phyloP scores from a whole-genome alignment of 768 basidiomycete genomes.

The Tephrocybe sp. region DNA sequence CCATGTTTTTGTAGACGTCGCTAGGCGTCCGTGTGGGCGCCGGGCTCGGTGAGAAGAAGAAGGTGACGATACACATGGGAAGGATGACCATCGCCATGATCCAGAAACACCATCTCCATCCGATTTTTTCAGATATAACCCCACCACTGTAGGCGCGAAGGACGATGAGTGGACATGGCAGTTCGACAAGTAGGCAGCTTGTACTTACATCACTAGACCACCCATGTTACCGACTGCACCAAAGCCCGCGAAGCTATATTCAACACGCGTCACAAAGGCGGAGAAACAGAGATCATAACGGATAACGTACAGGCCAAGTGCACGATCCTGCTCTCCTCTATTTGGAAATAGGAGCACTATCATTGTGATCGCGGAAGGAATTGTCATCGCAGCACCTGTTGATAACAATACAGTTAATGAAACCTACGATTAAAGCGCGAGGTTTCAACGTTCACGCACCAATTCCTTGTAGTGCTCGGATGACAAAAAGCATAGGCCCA shows the following conservation, averaged over 20 bases:
- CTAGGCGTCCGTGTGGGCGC: conserved; percentile 21
- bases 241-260: conserved; percentile 42
- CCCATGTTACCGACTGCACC: conserved; percentile 36
- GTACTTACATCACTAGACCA: conserved; percentile 16
- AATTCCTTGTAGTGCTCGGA: conserved; percentile 49
- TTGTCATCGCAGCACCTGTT: conserved; percentile 30
- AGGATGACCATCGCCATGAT: conserved; percentile 37
- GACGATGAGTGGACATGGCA: neutral
- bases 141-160: conserved; percentile 31
- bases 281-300: too few relatives aligned
- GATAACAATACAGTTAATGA: neutral
- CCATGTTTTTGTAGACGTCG: conserved; percentile 9
- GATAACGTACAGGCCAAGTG: conserved; percentile 27
- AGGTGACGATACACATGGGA: conserved; percentile 26
- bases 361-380: conserved; percentile 45
- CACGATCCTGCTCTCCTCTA: conserved; percentile 40
- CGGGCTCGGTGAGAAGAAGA: conserved; percentile 23
- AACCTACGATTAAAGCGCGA: neutral
- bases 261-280: conserved; percentile 12
- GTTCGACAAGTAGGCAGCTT: too few relatives aligned
- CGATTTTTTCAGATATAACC: conserved; percentile 32
- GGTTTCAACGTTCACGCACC: conserved; percentile 21
- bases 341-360: conserved; percentile 48
- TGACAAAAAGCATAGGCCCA: conserved; percentile 43
- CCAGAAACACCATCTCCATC: conserved; percentile 50